phyloP scores from a whole-genome alignment of 2,329 filamentous ascomycete genomes.

The Metarhizium rileyi region DNA sequence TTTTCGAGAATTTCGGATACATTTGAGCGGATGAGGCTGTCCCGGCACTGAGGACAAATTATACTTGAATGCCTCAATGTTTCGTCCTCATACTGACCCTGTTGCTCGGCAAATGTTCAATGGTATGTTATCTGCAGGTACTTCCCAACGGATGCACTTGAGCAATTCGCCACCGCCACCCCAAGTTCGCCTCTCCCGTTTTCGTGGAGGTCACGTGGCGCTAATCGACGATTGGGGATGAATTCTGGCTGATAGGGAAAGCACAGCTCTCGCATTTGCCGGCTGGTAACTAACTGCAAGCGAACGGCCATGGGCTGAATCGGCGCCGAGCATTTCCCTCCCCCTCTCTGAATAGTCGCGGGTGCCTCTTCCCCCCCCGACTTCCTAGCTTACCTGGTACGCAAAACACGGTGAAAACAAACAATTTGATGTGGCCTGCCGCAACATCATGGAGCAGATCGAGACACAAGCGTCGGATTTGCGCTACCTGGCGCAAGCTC shows the following conservation, averaged over 20 bases:
- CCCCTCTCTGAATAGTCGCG: background rate
- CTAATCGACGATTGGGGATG: background rate
- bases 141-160: too few species aligned
- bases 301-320: too few species aligned
- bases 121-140: too few species aligned
- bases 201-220: background rate
- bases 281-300: too few species aligned
- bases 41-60: too few species aligned
- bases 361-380: background rate
- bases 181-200: background rate
- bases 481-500: slow-evolving; percentile 37
- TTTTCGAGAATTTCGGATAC: too few species aligned
- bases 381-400: background rate
- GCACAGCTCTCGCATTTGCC: too few species aligned
- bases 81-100: too few species aligned
- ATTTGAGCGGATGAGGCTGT: too few species aligned
- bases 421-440: slow-evolving; percentile 1
- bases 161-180: too few species aligned
- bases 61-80: too few species aligned
- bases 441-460: slow-evolving; percentile 39
- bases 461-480: slow-evolving; percentile 45
- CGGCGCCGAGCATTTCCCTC: background rate
- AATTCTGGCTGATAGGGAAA: background rate
- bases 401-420: background rate
- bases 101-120: too few species aligned